Conservation (phyloP, 2,329 filamentous ascomycete genomes). For the Cladophialophora psammophila region DNA sequence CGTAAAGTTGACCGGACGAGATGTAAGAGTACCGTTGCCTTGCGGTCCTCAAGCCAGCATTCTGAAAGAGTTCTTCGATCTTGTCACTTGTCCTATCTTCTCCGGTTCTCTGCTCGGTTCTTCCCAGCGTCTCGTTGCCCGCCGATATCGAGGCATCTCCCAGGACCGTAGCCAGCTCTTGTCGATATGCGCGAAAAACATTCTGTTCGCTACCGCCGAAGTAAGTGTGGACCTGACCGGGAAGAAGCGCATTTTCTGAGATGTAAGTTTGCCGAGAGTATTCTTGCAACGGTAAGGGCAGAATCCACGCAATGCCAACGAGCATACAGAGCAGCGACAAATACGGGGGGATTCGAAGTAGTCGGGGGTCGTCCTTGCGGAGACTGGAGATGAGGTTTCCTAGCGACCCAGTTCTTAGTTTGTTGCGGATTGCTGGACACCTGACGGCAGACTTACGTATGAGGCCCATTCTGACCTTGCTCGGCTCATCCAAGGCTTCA, state of each 20-base stretch:
- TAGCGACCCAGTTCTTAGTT: conserved; percentile 7
- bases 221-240: conserved; percentile 96
- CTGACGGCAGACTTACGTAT: conserved; percentile 36
- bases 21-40: conserved; percentile 87
- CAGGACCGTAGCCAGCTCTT: conserved; percentile 71
- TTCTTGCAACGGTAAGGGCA: conserved; percentile 85
- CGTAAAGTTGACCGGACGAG: conserved; percentile 74
- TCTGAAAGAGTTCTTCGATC: conserved; percentile 76
- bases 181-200: conserved; percentile 86
- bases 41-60: conserved; percentile 84
- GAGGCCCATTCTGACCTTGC: conserved; percentile 39
- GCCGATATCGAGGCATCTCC: conserved; percentile 11
- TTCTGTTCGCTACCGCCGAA: conserved; percentile 97
- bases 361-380: conserved; percentile 75
- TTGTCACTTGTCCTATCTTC: conserved; percentile 58
- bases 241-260: conserved; percentile 93
- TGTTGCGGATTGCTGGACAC: conserved; percentile 36
- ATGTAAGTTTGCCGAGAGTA: conserved; percentile 95
- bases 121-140: conserved; percentile 54
- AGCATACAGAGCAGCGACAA: conserved; percentile 84
- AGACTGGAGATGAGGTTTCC: conserved; percentile 49
- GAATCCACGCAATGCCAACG: conserved; percentile 86
- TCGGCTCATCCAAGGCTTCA: conserved; percentile 35
- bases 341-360: conserved; percentile 85
- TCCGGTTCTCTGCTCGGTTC: conserved; percentile 26